Base-by-base conservation (phyloP, 2,329 filamentous ascomycete genomes). In the Geosmithia morbida region DNA sequence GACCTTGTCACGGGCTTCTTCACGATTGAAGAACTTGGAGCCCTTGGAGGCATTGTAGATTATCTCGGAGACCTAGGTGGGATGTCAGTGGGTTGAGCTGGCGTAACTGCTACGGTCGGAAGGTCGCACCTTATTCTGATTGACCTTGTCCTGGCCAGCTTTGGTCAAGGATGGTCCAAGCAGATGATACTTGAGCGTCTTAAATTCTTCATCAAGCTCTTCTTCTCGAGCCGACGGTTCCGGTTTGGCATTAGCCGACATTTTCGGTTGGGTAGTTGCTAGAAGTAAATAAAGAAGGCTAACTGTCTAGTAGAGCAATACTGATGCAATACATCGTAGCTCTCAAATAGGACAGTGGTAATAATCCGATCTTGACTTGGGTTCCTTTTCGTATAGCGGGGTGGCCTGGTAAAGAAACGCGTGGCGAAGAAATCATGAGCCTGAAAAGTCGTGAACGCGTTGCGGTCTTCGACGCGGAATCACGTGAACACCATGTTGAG, bases 21-120 rank as follows among this genome's bases (percentile, higher is more conserved):
- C 92, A 50, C 89, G 87, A 55, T 83, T 86, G 73, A 97, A 98
- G 68, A 83, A 98, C 61, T 95, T 96, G 54, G 87, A 94, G 44
- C 92, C 92, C 61, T 94, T 96, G 16, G 88, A 96, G 11, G 89
- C 88, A 62, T 94, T 87, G 66, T 96, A 97, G 50, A 98, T 98
- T 55, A 97, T 83, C 56, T 97, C 89, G 2, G 89, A 94, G 45
- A 98, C 88, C 80, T 83, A 45, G 30, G 14, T 13, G 19, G 2
- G n/a, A 37, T 18, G 26, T 45, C 18, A 45, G 13, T 20, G 17
- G 42, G 18, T 17, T 5, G 17, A 17, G 26, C 17, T 26, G 20
- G n/a, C 43, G 17, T 11, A 40, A 14, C 6, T 17, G 13, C 17
- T 18, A 41, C 20, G 7, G 19, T 2, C 22, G 5, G 29, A 40